Percentiles rank a stretch among this genome's conserved stretches.
phyloP scores from a whole-genome alignment of 2,329 filamentous ascomycete species.

The Fusarium proliferatum region DNA sequence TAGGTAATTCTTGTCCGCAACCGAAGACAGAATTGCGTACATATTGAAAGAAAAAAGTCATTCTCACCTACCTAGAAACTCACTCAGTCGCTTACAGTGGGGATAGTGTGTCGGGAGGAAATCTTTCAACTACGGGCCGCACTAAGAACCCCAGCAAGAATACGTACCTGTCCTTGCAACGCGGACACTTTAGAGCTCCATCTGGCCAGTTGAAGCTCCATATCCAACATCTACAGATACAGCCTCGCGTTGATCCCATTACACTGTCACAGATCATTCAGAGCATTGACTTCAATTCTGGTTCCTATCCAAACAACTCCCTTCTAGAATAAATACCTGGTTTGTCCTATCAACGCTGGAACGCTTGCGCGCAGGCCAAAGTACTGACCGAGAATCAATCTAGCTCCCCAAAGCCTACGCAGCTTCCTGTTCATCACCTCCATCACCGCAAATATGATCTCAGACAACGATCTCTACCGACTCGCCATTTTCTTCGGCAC shows the following conservation, averaged over 20 bases:
- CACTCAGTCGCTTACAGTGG: background rate
- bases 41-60: background rate
- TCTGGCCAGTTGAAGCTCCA: conserved; percentile 44
- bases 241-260: background rate
- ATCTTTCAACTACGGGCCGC: conserved; percentile 22
- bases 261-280: background rate
- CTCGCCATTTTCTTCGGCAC: conserved; percentile 94
- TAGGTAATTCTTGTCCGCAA: background rate
- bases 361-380: background rate
- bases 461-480: conserved; percentile 89
- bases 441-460: conserved; percentile 78
- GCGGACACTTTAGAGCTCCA: conserved; percentile 39
- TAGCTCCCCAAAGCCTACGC: conserved; percentile 14
- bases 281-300: background rate
- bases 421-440: conserved; percentile 4
- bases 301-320: background rate
- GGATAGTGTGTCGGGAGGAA: conserved; percentile 12
- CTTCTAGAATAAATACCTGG: background rate
- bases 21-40: background rate
- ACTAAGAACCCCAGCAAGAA: conserved; percentile 19
- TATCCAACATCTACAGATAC: conserved; percentile 30
- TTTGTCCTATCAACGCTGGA: background rate
- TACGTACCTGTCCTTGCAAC: conserved; percentile 37
- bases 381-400: conserved; percentile 17
- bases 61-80: background rate